Percentiles rank a stretch among this genome's conserved stretches.
Conservation (phyloP, 2,329 filamentous ascomycete species). For the Penicillium sp. region DNA sequence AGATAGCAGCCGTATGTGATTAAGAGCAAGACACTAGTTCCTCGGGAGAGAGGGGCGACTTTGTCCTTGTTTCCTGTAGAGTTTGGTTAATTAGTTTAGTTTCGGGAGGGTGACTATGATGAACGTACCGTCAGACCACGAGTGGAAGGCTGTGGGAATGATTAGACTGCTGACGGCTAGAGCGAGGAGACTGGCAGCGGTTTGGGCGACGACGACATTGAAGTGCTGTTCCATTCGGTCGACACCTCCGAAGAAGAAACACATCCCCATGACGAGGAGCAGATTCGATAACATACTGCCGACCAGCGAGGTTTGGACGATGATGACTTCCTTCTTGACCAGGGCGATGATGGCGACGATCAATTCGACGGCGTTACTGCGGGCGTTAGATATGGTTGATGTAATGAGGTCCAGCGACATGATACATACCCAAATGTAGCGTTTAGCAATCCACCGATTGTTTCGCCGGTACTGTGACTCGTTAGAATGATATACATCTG, state of each 20-base stretch:
- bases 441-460: constrained; percentile 84
- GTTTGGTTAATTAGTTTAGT: background rate
- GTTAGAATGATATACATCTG: background rate
- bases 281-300: constrained; percentile 91
- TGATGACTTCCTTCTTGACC: constrained; percentile 71
- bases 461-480: constrained; percentile 68
- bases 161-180: constrained; percentile 81
- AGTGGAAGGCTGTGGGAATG: constrained; percentile 84
- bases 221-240: constrained; percentile 82
- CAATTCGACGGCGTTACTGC: constrained; percentile 80
- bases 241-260: constrained; percentile 85
- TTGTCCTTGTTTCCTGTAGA: constrained; percentile 9
- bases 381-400: background rate
- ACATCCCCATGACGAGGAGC: constrained; percentile 86
- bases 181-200: constrained; percentile 78
- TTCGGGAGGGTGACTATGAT: no score
- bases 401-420: background rate
- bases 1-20: constrained; percentile 84
- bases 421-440: constrained; percentile 72
- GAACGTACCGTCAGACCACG: constrained; percentile 52
- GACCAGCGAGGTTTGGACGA: constrained; percentile 91
- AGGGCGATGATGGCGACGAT: constrained; percentile 88
- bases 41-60: constrained; percentile 38
- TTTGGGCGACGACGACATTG: constrained; percentile 90
- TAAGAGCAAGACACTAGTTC: constrained; percentile 75